Percentiles rank a stretch among this genome's conserved stretches.
Evolutionary conservation across 495 filamentous ascomycete genomes (phyloP).

Genomic region (Pyrenula aspistea): DNA sequence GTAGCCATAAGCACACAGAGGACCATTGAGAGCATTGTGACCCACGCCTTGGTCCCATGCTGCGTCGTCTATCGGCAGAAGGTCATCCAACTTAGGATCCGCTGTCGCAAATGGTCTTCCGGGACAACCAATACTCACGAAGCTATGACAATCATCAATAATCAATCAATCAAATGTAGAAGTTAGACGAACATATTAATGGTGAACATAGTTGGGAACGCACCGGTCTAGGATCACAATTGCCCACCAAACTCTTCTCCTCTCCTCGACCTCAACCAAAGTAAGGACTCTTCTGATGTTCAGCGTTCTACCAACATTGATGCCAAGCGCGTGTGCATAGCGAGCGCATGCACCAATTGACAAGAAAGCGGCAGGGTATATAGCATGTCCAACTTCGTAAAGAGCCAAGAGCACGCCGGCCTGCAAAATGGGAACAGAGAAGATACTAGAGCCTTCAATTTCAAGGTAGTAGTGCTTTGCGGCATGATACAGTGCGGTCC

Average conservation of each 20-base stretch:
- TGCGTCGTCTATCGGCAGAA: conserved; percentile 31
- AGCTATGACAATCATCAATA: conserved; percentile 10
- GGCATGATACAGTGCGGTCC: conserved; percentile 26
- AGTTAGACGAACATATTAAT: background rate
- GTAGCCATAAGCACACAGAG: conserved; percentile 2
- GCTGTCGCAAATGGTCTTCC: conserved; percentile 24
- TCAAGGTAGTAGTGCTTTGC: conserved; percentile 32
- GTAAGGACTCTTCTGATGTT: conserved; percentile 7
- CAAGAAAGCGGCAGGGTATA: conserved; percentile 23
- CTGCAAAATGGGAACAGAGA: conserved; percentile 25
- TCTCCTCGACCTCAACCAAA: conserved; percentile 32
- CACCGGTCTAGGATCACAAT: conserved; percentile 35
- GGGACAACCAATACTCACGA: conserved; percentile 30
- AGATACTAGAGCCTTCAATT: conserved; percentile 13
- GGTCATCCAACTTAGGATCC: conserved; percentile 23
- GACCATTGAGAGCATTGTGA: background rate
- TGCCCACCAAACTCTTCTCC: conserved; percentile 36
- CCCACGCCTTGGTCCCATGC: conserved; percentile 23
- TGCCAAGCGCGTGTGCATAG: conserved; percentile 30
- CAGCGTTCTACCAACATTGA: conserved; percentile 22
- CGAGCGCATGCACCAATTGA: conserved; percentile 22
- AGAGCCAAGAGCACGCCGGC: conserved; percentile 19
- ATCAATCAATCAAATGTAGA: background rate
- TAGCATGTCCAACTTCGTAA: conserved; percentile 24
- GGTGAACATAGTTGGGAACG: conserved; percentile 1